phyloP scores from a whole-genome alignment of 352 stramenopile species.

The Peronosclerospora sorghi region DNA sequence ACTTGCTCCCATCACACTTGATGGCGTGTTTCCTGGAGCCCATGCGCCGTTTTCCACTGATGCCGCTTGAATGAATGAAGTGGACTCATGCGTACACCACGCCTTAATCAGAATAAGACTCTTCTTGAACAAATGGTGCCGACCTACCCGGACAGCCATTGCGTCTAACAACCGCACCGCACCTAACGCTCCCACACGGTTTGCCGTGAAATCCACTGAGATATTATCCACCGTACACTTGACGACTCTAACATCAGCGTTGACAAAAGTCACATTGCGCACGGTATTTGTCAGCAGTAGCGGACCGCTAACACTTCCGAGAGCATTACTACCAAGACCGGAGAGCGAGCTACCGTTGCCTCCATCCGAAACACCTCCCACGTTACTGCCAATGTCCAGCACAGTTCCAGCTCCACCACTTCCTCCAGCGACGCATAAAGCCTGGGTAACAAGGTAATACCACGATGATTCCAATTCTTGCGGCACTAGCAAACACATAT shows the following conservation, averaged over 20 bases:
- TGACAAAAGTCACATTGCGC: constrained; percentile 86
- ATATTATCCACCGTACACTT: constrained; percentile 89
- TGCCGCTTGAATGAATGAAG: constrained; percentile 35
- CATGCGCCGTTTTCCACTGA: constrained; percentile 8
- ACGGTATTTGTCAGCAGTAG: constrained; percentile 45
- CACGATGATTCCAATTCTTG: constrained; percentile 75
- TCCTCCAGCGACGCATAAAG: constrained; percentile 57
- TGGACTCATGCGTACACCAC: constrained; percentile 84
- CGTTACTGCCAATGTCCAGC: constrained; percentile 15
- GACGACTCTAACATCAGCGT: constrained; percentile 79
- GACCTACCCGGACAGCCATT: constrained; percentile 64
- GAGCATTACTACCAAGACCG: constrained; percentile 1
- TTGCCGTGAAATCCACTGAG: constrained; percentile 80
- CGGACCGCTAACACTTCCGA: constrained; percentile 2
- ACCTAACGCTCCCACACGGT: constrained; percentile 69
- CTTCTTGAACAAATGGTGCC: constrained; percentile 81
- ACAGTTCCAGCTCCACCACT: constrained; percentile 21
- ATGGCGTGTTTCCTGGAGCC: constrained; percentile 9
- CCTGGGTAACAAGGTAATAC: constrained; percentile 80
- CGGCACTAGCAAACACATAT: constrained; percentile 73
- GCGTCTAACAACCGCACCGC: constrained; percentile 78
- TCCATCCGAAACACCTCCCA: constrained; percentile 5
- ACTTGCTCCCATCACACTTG: constrained; percentile 71
- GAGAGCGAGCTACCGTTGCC: constrained; percentile 13
- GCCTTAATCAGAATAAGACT: constrained; percentile 85